Conservation (phyloP, 768 basidiomycete species). For the Termitomyces sp. region DNA sequence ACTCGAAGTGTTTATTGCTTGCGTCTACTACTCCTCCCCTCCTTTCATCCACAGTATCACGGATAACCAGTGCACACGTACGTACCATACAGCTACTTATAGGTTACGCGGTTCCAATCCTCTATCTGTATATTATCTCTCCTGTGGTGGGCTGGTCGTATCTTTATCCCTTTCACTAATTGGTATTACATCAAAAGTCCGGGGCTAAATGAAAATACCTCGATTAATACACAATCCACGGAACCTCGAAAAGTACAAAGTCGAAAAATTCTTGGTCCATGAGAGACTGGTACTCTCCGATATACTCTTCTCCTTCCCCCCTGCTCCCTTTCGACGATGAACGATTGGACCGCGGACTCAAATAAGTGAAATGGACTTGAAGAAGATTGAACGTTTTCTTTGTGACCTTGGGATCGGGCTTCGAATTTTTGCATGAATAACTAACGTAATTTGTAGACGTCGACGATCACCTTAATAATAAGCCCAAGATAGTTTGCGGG, state of each 20-base stretch:
- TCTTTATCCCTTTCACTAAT: constrained; percentile 60
- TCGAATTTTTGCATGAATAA: not conserved
- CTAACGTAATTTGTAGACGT: not conserved
- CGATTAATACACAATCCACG: constrained; percentile 73
- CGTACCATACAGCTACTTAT: constrained; percentile 19
- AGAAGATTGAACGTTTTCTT: constrained; percentile 76
- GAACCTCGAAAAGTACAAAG: constrained; percentile 92
- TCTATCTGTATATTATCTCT: constrained; percentile 39
- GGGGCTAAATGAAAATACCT: constrained; percentile 13
- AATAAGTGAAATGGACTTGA: constrained; percentile 77
- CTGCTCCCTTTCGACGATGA: constrained; percentile 36
- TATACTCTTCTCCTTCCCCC: constrained; percentile 58
- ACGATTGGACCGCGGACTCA: constrained; percentile 63
- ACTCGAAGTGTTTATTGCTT: constrained; percentile 9
- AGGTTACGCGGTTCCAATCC: constrained; percentile 36
- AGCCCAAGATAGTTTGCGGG: constrained; percentile 88
- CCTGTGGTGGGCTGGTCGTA: constrained; percentile 57
- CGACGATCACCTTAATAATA: constrained; percentile 61
- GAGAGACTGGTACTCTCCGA: constrained; percentile 87
- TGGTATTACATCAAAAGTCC: constrained; percentile 30
- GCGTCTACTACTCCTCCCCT: constrained; percentile 10
- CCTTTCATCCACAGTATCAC: constrained; percentile 12
- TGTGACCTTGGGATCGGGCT: constrained; percentile 86
- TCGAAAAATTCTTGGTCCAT: constrained; percentile 97
- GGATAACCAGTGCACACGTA: constrained; percentile 19